These are phyloP conservation scores for Penicillium diatomitis DNA, from an alignment of 495 filamentous ascomycete species.

Conservation along the genomic window DNA sequence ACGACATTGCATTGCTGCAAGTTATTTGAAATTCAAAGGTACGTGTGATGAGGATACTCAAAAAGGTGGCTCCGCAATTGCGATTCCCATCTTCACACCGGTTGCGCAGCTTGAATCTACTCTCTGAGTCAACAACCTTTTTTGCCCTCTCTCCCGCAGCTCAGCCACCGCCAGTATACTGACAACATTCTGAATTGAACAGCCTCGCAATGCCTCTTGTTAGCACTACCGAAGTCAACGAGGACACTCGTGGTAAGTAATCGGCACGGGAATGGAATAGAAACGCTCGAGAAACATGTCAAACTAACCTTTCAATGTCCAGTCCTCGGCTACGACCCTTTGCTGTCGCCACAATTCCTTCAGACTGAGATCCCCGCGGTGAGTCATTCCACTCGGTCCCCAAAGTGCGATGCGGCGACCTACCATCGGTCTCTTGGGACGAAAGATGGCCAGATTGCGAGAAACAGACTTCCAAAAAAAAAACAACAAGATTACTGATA, in stretches of 20 bases:
- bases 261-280: not conserved
- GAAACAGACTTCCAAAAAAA: too few species aligned
- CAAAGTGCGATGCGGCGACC: not conserved
- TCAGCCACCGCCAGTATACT: not conserved
- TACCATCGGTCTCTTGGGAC: too few species aligned
- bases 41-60: too few species aligned
- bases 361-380: constrained; percentile 81
- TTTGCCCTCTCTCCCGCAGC: not conserved
- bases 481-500: too few species aligned
- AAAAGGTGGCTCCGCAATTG: too few species aligned
- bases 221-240: constrained; percentile 38
- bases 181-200: not conserved
- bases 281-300: not conserved
- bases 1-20: too few species aligned
- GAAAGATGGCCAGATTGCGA: too few species aligned
- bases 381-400: constrained; percentile 29
- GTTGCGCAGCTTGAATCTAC: too few species aligned
- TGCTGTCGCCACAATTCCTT: constrained; percentile 83
- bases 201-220: constrained; percentile 39
- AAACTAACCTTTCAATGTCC: not conserved
- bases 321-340: constrained; percentile 94
- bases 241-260: constrained; percentile 45
- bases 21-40: too few species aligned
- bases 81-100: too few species aligned
- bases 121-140: not conserved